These are phyloP conservation scores for Leishmania mexicana DNA, from an alignment of 208 protist genomes.

Conservation along the genomic window DNA sequence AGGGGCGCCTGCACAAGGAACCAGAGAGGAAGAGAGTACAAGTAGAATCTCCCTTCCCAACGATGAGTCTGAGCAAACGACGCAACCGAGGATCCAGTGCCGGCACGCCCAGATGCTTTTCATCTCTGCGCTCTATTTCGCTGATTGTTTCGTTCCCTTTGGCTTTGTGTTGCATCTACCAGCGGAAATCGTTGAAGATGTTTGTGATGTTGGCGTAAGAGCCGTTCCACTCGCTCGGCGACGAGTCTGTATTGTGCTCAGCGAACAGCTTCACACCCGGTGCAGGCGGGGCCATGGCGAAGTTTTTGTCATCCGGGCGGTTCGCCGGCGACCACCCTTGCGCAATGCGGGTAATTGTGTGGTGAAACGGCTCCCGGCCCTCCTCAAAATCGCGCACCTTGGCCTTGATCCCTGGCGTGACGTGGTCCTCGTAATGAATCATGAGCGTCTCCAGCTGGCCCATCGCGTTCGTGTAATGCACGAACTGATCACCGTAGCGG, in stretches of 20 bases:
- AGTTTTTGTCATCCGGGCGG: slow-evolving; percentile 85
- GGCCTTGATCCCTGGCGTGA: slow-evolving; percentile 66
- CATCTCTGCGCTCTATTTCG: not conserved
- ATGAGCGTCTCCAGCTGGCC: slow-evolving; percentile 82
- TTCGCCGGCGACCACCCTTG: slow-evolving; percentile 84
- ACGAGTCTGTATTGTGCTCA: slow-evolving; percentile 87
- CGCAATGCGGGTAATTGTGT: slow-evolving; percentile 83
- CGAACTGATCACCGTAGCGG: slow-evolving; percentile 87
- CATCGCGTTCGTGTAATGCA: slow-evolving; percentile 81
- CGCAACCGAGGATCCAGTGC: too few species aligned
- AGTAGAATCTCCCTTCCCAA: not conserved
- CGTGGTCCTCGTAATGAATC: slow-evolving; percentile 71
- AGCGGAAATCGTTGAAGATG: slow-evolving; percentile 89
- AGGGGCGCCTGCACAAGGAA: not conserved
- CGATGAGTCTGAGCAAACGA: not conserved
- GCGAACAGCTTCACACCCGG: slow-evolving; percentile 80
- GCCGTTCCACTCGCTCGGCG: slow-evolving; percentile 75
- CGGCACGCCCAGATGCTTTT: not conserved
- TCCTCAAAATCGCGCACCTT: slow-evolving; percentile 85
- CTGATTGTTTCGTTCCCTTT: not conserved
- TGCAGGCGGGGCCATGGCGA: slow-evolving; percentile 60
- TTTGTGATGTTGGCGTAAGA: slow-evolving; percentile 87
- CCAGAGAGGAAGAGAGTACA: not conserved
- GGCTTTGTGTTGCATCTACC: slow-evolving; percentile 44
- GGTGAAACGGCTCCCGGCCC: slow-evolving; percentile 87